Evolutionary conservation across 2,329 filamentous ascomycete genomes (phyloP).

Genomic region (Monilinia fructicola): DNA sequence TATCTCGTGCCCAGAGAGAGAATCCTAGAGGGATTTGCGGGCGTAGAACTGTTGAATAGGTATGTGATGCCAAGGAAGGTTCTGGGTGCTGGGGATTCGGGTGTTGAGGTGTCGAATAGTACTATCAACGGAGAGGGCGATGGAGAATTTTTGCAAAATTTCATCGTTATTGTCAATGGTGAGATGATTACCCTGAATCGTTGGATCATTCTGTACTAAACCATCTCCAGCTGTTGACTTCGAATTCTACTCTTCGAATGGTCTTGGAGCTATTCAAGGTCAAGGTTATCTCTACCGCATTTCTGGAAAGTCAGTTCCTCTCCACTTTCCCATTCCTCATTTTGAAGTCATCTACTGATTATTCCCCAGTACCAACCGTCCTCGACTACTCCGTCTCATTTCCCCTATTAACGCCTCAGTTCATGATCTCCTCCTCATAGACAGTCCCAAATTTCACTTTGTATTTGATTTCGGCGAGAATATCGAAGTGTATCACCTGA

Average conservation of each 20-base stretch:
- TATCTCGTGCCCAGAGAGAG: conserved; percentile 14
- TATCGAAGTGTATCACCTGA: conserved; percentile 43
- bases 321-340: conserved; percentile 35
- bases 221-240: conserved; percentile 47
- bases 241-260: conserved; percentile 54
- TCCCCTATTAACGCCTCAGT: conserved; percentile 31
- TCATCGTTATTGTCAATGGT: conserved; percentile 51
- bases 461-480: conserved; percentile 42
- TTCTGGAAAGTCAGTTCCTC: conserved; percentile 9
- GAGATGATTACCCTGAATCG: conserved; percentile 7
- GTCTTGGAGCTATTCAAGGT: conserved; percentile 53
- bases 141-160: conserved; percentile 42
- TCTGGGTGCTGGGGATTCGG: conserved; percentile 37
- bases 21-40: conserved; percentile 39
- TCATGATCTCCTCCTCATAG: conserved; percentile 35
- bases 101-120: conserved; percentile 37
- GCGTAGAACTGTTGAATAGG: conserved; percentile 37
- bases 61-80: conserved; percentile 3
- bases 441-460: conserved; percentile 42
- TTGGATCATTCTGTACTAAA: conserved; percentile 30
- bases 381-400: conserved; percentile 31
- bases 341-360: conserved; percentile 40
- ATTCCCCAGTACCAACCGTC: conserved; percentile 39
- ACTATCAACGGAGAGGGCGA: conserved; percentile 29
- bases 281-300: conserved; percentile 49